These are phyloP conservation scores for Coniochaeta pulveracea DNA, from an alignment of 2,329 filamentous ascomycete genomes.

Conservation along the genomic window DNA sequence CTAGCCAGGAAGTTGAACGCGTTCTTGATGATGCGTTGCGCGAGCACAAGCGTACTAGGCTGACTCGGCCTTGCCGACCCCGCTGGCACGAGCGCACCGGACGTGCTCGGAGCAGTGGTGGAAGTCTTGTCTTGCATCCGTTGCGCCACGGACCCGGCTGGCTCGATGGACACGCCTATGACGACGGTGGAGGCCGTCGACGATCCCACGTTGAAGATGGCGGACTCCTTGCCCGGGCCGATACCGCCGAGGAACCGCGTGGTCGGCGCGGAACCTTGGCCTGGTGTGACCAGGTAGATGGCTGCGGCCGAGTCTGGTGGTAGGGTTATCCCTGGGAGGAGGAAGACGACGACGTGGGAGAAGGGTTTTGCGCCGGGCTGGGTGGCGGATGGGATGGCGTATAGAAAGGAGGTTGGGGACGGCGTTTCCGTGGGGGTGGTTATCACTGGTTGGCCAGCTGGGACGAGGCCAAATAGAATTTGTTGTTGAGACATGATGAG, in stretches of 20 bases:
- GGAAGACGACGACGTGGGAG: conserved; percentile 78
- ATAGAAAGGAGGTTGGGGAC: conserved; percentile 44
- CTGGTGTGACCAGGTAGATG: conserved; percentile 65
- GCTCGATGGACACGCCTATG: conserved; percentile 75
- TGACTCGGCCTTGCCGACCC: conserved; percentile 16
- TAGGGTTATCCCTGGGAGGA: conserved; percentile 66
- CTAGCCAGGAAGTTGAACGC: conserved; percentile 93
- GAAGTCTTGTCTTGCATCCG: conserved; percentile 52
- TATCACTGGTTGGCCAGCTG: conserved; percentile 47
- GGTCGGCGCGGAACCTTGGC: conserved; percentile 23
- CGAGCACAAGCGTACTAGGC: conserved; percentile 64
- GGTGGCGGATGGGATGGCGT: conserved; percentile 28
- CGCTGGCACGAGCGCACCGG: conserved; percentile 13
- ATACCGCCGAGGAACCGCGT: conserved; percentile 72
- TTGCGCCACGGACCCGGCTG: conserved; percentile 56
- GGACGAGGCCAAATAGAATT: conserved; percentile 46
- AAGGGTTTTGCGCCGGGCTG: conserved; percentile 35
- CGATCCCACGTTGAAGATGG: conserved; percentile 67
- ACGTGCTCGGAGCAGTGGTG: conserved; percentile 15
- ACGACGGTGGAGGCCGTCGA: conserved; percentile 38
- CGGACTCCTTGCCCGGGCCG: conserved; percentile 80
- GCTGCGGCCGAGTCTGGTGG: conserved; percentile 71
- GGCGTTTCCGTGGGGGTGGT: conserved; percentile 41
- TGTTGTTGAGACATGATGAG: no score
- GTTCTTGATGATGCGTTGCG: conserved; percentile 90